Evolutionary conservation across 768 basidiomycete species (phyloP).

Genomic region (Lactifluus echinatus): DNA sequence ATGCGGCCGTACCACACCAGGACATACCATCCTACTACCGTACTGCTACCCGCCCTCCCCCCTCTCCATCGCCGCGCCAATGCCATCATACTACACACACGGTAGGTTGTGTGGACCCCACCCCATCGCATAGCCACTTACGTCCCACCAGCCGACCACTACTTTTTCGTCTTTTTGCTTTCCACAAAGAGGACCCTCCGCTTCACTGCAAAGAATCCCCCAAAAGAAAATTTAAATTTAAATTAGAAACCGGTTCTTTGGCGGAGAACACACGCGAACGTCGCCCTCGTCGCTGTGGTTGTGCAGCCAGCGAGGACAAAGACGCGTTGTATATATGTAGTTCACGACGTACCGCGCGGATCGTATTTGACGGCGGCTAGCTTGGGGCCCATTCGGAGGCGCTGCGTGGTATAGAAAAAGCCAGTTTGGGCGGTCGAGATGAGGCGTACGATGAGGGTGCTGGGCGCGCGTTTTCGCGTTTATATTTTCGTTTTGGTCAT

Average conservation of each 20-base stretch:
- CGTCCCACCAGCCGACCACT: neutral
- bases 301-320: neutral
- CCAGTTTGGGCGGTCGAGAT: slow-evolving; percentile 90
- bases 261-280: no score
- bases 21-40: neutral
- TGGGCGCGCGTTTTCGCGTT: no score
- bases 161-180: slow-evolving; percentile 61
- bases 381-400: slow-evolving; percentile 65
- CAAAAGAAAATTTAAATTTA: neutral
- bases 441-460: slow-evolving; percentile 79
- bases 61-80: neutral
- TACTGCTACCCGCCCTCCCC: neutral
- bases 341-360: slow-evolving; percentile 55
- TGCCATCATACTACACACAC: neutral
- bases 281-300: no score
- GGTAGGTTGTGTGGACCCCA: neutral
- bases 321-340: neutral
- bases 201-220: slow-evolving; percentile 50
- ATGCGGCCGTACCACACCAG: neutral
- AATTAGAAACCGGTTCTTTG: no score
- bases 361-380: slow-evolving; percentile 91
- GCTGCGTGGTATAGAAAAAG: slow-evolving; percentile 80
- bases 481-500: neutral
- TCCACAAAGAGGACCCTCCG: slow-evolving; percentile 71
- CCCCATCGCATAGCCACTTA: neutral